A percentile compares a stretch with the other conserved stretches of the same genome.
Evolutionary conservation across 495 filamentous ascomycete genomes (phyloP).

Genomic region (Hypomontagnella monticulosa): DNA sequence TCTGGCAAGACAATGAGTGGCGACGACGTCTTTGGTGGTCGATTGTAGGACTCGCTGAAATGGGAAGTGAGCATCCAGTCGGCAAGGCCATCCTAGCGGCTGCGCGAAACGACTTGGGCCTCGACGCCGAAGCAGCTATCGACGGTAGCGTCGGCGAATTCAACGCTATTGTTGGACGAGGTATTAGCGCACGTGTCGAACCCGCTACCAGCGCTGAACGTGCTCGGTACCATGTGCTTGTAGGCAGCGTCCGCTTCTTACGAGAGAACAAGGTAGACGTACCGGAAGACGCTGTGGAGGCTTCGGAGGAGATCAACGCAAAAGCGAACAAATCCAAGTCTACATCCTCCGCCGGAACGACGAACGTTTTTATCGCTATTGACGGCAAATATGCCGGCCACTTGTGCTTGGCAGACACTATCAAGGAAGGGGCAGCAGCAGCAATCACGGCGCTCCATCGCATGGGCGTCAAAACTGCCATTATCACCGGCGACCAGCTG

Average conservation of each 20-base stretch:
- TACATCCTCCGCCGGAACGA: conserved; percentile 69
- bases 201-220: conserved; percentile 72
- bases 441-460: conserved; percentile 82
- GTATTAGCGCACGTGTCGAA: conserved; percentile 83
- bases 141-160: conserved; percentile 89
- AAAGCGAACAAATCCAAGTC: conserved; percentile 52
- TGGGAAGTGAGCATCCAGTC: conserved; percentile 94
- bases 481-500: conserved; percentile 92
- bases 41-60: conserved; percentile 90
- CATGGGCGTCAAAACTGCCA: conserved; percentile 85
- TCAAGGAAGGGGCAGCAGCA: conserved; percentile 87
- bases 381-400: conserved; percentile 80
- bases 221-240: conserved; percentile 76
- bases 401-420: conserved; percentile 84
- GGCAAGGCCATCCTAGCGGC: conserved; percentile 81
- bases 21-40: conserved; percentile 89
- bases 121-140: conserved; percentile 75
- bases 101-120: conserved; percentile 76
- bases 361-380: conserved; percentile 91
- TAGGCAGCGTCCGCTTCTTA: conserved; percentile 85
- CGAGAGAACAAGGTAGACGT: conserved; percentile 71
- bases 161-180: conserved; percentile 82
- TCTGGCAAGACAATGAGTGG: conserved; percentile 75
- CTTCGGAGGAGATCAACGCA: conserved; percentile 64
- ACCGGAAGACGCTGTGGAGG: conserved; percentile 66